phyloP scores from a whole-genome alignment of 441 rosid species.

The Biscutella laevigata region DNA sequence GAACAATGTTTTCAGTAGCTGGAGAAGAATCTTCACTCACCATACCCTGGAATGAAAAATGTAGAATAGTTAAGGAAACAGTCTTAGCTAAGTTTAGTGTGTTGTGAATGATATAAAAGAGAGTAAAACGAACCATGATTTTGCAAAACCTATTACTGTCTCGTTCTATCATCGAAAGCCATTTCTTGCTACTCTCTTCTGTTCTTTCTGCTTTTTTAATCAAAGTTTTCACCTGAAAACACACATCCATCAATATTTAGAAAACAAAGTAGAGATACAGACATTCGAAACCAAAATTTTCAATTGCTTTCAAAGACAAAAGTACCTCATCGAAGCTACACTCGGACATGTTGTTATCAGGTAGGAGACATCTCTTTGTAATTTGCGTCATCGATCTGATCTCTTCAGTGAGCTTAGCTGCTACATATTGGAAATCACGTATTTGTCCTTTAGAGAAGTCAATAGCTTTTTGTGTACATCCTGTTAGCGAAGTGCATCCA shows the following conservation, averaged over 20 bases:
- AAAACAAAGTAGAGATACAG: neutral
- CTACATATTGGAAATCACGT: conserved; percentile 49
- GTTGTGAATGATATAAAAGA: neutral
- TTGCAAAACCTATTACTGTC: conserved; percentile 86
- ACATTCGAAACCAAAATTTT: neutral
- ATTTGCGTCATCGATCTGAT: conserved; percentile 55
- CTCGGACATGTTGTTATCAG: conserved; percentile 29
- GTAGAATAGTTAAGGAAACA: neutral
- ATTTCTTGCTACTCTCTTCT: conserved; percentile 59
- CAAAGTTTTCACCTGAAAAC: conserved; percentile 41
- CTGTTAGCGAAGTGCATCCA: conserved; percentile 34
- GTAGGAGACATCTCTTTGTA: conserved; percentile 38
- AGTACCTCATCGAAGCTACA: conserved; percentile 54
- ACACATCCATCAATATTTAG: neutral
- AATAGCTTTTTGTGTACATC: conserved; percentile 61
- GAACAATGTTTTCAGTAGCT: conserved; percentile 18
- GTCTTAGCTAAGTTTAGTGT: neutral
- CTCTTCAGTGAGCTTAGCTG: conserved; percentile 54
- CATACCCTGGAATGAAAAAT: conserved; percentile 39
- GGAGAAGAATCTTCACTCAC: conserved; percentile 27
- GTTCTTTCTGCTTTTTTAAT: conserved; percentile 44
- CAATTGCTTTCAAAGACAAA: neutral
- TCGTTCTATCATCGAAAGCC: conserved; percentile 58
- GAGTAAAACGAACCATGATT: conserved; percentile 62
- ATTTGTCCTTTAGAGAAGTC: conserved; percentile 71